Evolutionary conservation across 2,329 filamentous ascomycete genomes (phyloP), one percentile per base, ranked within the genome.

Genomic region (Endocalyx cinctus): DNA sequence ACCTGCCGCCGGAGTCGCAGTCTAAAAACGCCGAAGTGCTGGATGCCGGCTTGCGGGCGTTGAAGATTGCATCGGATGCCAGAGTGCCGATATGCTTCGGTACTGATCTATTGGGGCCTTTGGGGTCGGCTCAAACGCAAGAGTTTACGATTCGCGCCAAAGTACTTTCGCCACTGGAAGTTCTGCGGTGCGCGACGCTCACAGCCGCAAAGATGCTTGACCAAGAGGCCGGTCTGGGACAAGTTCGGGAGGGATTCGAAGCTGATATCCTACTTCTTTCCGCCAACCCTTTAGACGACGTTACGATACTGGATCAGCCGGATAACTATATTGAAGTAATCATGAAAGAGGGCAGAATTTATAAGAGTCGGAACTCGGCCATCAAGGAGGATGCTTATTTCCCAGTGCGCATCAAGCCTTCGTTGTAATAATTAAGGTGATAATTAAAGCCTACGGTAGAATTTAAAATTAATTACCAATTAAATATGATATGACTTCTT

Each of bases 1-100:
- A 64, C 45, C 46, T 69, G 20, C 59, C 63, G 4, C 47, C 53
- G 4, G 58, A 61, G 17, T 59, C 34, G 27, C 27, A 19, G 25
- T 12, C 6, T 12, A 44, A 42, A 34, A 44, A 44, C 22, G 6
- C 5, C 10, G 38, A 30, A 11, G 29, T 41, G 4, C 34, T 41
- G 10, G 34, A 17, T 1, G 8, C 5, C 6, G 38, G 34, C 4
- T 25, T 37, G 13, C 13, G 25, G 4, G 35, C 38, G 11, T 15
- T 41, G 11, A n/a, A 41, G 27, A 33, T 41, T 19, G 67, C 67
- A 5, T 50, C 55, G 7, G 57, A 67, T 17, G 66, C 64, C 4
- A 70, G 69, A 0, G 67, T 74, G 1, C 69, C 58, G 1, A 66
- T 75, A 34, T 73, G 69, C 48, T 74, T 62, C 38, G 70, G 70